Conservation (phyloP, 257 asterid genomes). For the Ajuga chamaepitys region DNA sequence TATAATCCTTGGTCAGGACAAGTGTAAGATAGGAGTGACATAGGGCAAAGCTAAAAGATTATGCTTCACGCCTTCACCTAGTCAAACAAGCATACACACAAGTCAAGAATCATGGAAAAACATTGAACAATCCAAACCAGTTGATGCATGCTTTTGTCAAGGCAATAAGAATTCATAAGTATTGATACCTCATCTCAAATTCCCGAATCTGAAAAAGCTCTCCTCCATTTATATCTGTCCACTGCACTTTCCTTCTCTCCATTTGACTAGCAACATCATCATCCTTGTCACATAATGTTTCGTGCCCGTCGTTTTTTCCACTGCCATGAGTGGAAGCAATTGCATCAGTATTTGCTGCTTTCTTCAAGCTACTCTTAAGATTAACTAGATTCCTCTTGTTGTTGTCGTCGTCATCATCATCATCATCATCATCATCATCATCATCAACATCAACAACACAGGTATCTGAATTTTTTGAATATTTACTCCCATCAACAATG, state of each 20-base stretch:
- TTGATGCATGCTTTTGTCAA: not conserved
- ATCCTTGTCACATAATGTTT: conserved; percentile 24
- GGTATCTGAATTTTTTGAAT: conserved; percentile 22
- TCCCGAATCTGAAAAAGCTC: conserved; percentile 82
- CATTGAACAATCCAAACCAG: not conserved
- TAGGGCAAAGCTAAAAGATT: not conserved
- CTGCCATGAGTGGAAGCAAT: conserved; percentile 17
- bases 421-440: conserved; percentile 26
- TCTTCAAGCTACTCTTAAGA: conserved; percentile 80
- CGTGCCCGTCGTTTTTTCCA: conserved; percentile 17
- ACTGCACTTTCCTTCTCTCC: conserved; percentile 72
- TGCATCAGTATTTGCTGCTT: conserved; percentile 22
- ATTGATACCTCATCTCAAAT: conserved; percentile 77
- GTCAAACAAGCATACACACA: not conserved
- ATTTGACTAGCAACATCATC: conserved; percentile 28
- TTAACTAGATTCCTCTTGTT: conserved; percentile 23
- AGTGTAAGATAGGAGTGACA: not conserved
- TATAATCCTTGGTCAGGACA: not conserved
- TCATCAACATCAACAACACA: conserved; percentile 28
- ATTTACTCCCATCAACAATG: conserved; percentile 32
- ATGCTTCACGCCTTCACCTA: not conserved
- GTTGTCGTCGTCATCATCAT: conserved; percentile 21
- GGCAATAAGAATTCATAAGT: conserved; percentile 4
- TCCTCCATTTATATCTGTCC: conserved; percentile 80
- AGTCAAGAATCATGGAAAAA: not conserved